Evolutionary conservation across 2,329 filamentous ascomycete genomes (phyloP).

Genomic region (Fusarium floridanum): DNA sequence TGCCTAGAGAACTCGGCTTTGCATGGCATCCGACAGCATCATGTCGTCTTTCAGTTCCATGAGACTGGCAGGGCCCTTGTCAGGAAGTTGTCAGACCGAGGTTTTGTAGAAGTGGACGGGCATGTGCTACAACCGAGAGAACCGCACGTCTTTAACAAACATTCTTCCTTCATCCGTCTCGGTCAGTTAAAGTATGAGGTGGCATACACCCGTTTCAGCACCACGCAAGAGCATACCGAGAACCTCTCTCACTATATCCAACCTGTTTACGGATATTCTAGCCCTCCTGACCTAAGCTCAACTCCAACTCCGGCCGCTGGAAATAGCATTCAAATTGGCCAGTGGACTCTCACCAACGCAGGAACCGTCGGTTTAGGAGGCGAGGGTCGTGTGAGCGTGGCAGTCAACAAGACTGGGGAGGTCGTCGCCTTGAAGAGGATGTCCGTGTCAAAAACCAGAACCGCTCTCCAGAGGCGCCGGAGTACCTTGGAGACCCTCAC

Average conservation of each 20-base stretch:
- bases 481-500: neutral
- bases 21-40: neutral
- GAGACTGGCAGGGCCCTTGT: neutral
- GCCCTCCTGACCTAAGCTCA: neutral
- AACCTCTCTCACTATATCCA: neutral
- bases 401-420: neutral
- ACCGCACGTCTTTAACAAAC: neutral
- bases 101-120: neutral
- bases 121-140: neutral
- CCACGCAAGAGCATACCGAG: neutral
- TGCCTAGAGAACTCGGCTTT: neutral
- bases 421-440: neutral
- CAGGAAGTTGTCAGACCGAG: neutral
- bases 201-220: neutral
- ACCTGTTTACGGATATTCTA: neutral
- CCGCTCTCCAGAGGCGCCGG: neutral
- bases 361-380: neutral
- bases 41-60: neutral
- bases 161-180: neutral
- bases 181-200: neutral
- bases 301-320: neutral
- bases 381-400: neutral
- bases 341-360: neutral
- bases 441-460: neutral
- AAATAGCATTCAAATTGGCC: neutral